Evolutionary conservation across 2,329 filamentous ascomycete species (phyloP), one percentile per base, ranked within the genome.

Genomic region (Chlorencoelia australis): DNA sequence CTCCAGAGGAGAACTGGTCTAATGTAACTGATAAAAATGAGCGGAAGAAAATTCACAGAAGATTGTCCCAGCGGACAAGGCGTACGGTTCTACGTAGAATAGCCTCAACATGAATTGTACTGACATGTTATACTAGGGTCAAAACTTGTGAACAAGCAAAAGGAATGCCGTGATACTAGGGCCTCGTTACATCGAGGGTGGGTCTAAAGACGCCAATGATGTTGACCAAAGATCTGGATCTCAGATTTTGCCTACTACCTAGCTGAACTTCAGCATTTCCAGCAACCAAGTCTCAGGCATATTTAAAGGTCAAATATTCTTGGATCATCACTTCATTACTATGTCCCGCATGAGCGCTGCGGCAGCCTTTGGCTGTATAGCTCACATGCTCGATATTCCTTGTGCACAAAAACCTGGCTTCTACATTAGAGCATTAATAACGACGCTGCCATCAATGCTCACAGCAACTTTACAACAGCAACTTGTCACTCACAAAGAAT

Each of bases 1-100:
- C 38, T 2, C 37, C 44, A 5, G 36, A 44, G 37, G 56, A 60
- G 17, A 55, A 60, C 29, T 60, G 56, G 56, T 54, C 50, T 7
- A 51, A 50, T 11, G 46, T 59, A n/a, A 52, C 47, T 8, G 53
- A 52, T 32, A 49, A 48, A 3, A 40, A 41, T 1, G 49, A 58
- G 47, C 45, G 49, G 18, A 51, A 49, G 35, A 39, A 43, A 19
- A 30, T 42, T 16, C 47, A 55, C 33, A 54, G 53, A 35, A 40
- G 44, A 7, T 40, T 54, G 21, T 50, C 51, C 14, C 51, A 54
- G 34, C 38, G 54, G 35, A 44, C 44, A 44, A 45, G 44, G 43
- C 33, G 46, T 47, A 43, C 14, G 38, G 19, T 15, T 29, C 28
- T 41, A 27, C 5, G 20, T 33, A 26, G 20, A 6, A 6, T n/a